These are phyloP conservation scores for Mycosphaerella sp. DNA, from an alignment of 2,329 filamentous ascomycete species.

Conservation along the genomic window DNA sequence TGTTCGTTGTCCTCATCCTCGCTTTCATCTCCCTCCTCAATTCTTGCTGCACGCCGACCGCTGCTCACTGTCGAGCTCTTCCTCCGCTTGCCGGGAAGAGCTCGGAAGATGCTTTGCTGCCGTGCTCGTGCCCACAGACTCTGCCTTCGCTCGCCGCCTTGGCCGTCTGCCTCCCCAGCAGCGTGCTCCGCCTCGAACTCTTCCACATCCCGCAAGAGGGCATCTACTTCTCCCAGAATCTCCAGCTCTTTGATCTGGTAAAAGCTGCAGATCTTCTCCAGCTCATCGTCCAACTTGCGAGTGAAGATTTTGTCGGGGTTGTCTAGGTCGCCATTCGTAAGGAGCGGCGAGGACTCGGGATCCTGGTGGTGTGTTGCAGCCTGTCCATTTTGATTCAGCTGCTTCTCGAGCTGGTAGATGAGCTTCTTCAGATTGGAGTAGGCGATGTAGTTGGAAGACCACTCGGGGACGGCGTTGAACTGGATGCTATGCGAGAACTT, in stretches of 20 bases:
- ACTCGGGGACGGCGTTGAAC: conserved; percentile 99
- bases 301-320: conserved; percentile 78
- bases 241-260: conserved; percentile 85
- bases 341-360: conserved; percentile 76
- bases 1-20: conserved; percentile 54
- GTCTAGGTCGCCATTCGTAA: conserved; percentile 47
- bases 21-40: conserved; percentile 45
- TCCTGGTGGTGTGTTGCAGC: conserved; percentile 46
- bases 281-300: conserved; percentile 73
- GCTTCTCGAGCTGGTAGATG: conserved; percentile 92
- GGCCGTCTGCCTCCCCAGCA: conserved; percentile 27
- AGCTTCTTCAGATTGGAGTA: conserved; percentile 99
- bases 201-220: conserved; percentile 68
- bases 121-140: conserved; percentile 31
- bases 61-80: conserved; percentile 36
- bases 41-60: conserved; percentile 43
- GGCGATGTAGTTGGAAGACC: conserved; percentile 95
- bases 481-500: conserved; percentile 99
- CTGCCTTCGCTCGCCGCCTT: conserved; percentile 27
- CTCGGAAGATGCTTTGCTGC: conserved; percentile 48
- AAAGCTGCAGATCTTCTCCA: conserved; percentile 92
- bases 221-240: conserved; percentile 71
- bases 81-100: conserved; percentile 40
- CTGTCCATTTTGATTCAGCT: conserved; percentile 52
- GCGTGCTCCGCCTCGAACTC: conserved; percentile 55